phyloP scores from a whole-genome alignment of 768 basidiomycete species.

The Rhizopogon roseolus region DNA sequence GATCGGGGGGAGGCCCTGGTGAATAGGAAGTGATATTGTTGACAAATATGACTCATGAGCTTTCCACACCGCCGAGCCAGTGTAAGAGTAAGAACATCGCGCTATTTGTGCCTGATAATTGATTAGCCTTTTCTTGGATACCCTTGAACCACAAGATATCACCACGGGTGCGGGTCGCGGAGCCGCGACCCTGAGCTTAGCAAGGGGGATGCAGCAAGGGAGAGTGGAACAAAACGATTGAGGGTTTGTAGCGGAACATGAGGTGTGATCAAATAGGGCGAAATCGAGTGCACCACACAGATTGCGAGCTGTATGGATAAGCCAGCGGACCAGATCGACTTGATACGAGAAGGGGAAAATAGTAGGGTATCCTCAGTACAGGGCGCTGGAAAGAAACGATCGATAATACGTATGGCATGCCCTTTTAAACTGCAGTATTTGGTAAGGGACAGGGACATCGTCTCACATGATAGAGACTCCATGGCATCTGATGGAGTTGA shows the following conservation, averaged over 20 bases:
- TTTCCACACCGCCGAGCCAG: neutral
- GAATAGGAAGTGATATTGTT: neutral
- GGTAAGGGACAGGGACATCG: too few species aligned
- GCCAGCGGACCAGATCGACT: neutral
- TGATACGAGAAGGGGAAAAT: neutral
- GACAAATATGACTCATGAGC: too few species aligned
- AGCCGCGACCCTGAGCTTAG: slow-evolving; percentile 20
- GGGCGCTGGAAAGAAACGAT: too few species aligned
- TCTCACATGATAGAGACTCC: too few species aligned
- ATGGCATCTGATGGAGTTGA: too few species aligned
- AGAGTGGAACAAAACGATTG: slow-evolving; percentile 22
- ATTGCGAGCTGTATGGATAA: neutral
- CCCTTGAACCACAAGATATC: neutral
- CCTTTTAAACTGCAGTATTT: too few species aligned
- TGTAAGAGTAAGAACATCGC: too few species aligned
- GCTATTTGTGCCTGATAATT: neutral
- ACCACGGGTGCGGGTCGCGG: slow-evolving; percentile 17
- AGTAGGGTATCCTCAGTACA: too few species aligned
- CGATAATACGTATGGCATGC: too few species aligned
- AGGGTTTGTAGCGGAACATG: slow-evolving; percentile 12
- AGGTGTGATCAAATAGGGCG: slow-evolving; percentile 9
- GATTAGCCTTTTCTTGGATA: neutral
- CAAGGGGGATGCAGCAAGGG: slow-evolving; percentile 14
- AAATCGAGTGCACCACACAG: neutral
- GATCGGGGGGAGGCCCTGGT: neutral